Percentiles rank a stretch among this genome's conserved stretches.
These are phyloP conservation scores for Penicillium psychrosexuale DNA, from an alignment of 2,329 filamentous ascomycete genomes.

Conservation along the genomic window DNA sequence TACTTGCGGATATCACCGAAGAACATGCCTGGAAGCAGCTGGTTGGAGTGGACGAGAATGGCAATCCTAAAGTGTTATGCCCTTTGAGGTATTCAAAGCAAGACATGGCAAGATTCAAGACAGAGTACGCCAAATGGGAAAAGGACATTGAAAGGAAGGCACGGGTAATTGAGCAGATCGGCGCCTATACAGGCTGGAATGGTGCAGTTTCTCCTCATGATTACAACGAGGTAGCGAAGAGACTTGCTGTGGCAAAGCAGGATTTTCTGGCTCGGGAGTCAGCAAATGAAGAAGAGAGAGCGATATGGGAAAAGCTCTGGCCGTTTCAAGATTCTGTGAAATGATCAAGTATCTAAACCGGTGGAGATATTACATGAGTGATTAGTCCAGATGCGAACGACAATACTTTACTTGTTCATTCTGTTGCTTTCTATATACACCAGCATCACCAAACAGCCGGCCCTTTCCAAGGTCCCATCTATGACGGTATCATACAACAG, in stretches of 20 bases:
- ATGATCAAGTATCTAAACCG: no score
- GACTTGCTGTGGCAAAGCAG: neutral
- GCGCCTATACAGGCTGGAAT: neutral
- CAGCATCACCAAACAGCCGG: neutral
- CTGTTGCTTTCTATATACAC: neutral
- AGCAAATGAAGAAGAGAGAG: neutral
- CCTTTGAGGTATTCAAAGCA: neutral
- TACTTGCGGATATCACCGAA: neutral
- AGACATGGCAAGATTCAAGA: neutral
- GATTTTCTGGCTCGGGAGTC: neutral
- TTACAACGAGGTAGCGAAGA: neutral
- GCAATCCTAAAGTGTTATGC: neutral
- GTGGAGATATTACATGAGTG: no score
- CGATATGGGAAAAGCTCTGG: neutral
- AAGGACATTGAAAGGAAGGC: neutral
- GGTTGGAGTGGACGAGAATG: neutral
- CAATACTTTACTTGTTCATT: neutral
- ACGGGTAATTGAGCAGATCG: neutral
- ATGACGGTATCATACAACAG: neutral
- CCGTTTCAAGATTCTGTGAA: neutral
- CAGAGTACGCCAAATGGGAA: neutral
- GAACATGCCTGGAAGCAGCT: neutral
- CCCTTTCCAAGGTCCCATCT: neutral
- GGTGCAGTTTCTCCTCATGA: neutral
- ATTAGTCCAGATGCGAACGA: no score